A percentile compares a stretch with the other conserved stretches of the same genome.
Conservation (phyloP, 129 eudicot genomes). For the Ambrosia trifida region DNA sequence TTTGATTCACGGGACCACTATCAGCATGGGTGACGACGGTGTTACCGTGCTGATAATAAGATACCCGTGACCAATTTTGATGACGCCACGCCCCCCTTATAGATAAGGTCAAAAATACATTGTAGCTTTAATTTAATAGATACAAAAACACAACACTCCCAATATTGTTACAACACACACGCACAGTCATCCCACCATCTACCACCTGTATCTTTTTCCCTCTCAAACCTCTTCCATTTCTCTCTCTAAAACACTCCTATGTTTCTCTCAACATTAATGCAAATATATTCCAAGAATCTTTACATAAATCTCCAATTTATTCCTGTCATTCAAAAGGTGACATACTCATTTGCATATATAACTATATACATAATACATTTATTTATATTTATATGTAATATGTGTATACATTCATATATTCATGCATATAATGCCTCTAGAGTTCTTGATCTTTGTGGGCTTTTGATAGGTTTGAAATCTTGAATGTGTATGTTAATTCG, state of each 20-base stretch:
- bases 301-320: neutral
- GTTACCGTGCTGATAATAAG: too few relatives aligned
- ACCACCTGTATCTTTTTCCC: neutral
- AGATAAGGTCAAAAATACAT: too few relatives aligned
- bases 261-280: neutral
- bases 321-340: neutral
- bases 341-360: neutral
- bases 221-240: neutral
- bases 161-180: slow-evolving; percentile 3
- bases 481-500: neutral
- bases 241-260: neutral
- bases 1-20: too few relatives aligned
- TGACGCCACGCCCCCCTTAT: too few relatives aligned
- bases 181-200: neutral
- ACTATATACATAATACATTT: neutral
- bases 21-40: too few relatives aligned
- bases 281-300: neutral
- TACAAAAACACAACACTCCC: neutral
- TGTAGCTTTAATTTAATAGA: neutral
- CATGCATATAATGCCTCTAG: neutral
- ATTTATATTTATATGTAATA: neutral
- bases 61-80: too few relatives aligned
- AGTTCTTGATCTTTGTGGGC: neutral
- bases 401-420: neutral
- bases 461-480: neutral